Percentiles rank a stretch among this genome's conserved stretches.
Evolutionary conservation across 2,329 filamentous ascomycete genomes (phyloP).

Genomic region (Hypoxylon sp.): DNA sequence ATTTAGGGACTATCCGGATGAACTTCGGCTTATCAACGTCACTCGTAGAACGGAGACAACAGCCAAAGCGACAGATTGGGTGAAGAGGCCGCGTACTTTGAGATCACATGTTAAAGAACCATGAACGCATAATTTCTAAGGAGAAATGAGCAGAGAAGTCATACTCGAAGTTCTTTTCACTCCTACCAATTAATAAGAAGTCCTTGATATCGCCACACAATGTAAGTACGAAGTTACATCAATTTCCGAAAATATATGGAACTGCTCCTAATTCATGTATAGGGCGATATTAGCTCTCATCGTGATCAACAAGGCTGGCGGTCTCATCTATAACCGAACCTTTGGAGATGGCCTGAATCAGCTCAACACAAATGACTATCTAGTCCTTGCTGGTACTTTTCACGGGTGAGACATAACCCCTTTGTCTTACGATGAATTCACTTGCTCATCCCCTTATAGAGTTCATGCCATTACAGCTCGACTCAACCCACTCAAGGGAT

Average conservation of each 20-base stretch:
- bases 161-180: background rate
- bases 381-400: conserved; percentile 96
- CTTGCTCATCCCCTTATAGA: conserved; percentile 55
- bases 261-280: conserved; percentile 27
- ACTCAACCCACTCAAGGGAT: conserved; percentile 67
- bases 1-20: conserved; percentile 13
- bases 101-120: conserved; percentile 6
- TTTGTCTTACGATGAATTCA: conserved; percentile 9
- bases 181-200: background rate
- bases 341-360: conserved; percentile 90
- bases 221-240: conserved; percentile 25
- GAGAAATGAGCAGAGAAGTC: conserved; percentile 24
- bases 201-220: conserved; percentile 10
- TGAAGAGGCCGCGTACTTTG: conserved; percentile 3
- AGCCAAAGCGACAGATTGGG: background rate
- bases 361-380: conserved; percentile 94
- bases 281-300: conserved; percentile 97
- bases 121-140: conserved; percentile 9
- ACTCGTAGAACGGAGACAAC: background rate
- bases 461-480: conserved; percentile 78
- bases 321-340: conserved; percentile 94
- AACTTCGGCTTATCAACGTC: conserved; percentile 9
- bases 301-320: conserved; percentile 98
- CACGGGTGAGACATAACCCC: conserved; percentile 75
- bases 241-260: conserved; percentile 1